Base-by-base conservation (phyloP, 805 yeast species). In the Starmera dryadoides region DNA sequence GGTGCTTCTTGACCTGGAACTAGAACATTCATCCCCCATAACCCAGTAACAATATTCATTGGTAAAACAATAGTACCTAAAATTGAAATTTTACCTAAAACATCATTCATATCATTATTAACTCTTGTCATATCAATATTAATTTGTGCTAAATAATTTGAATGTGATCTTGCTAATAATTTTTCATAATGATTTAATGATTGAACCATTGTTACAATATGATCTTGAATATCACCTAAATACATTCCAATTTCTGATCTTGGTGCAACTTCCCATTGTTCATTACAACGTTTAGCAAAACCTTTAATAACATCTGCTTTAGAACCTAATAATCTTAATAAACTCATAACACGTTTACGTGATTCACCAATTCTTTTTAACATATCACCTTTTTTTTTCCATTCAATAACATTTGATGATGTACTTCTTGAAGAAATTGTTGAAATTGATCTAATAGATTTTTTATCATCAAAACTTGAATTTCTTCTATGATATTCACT, bases 281-380 rank as follows among this genome's bases (percentile, higher is more conserved):
- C 96, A 47, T 79, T 82, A 56, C 93, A 87, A 43, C 97, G 68
- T 57, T 93, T 93, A 35, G 95, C 82, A 56, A 93, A 88, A 0
- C 96, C 97, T 55, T 86, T 86, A 48, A 93, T 86, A n/a, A 93
- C 98, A 62, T 93, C 98, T 0, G 97, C 98, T 62, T 93, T 93
- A 37, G 87, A 81, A 3, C 96, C 95, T 40, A 93, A 61, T 35
- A 93, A 69, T 38, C 98, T 66, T 45, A 87, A 66, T 21, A 93
- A 72, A 15, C 93, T 79, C 98, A 91, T 91, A 2, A 93, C 97
- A 32, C 95, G 68, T 56, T 88, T 88, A 44, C 98, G 81, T 47
- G 96, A 84, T 56, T 89, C 98, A 30, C 98, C 98, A 46, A 93
- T 91, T 52, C 96, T 69, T 47, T 96, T 68, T 64, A 93, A 70